Conservation (phyloP, 805 yeast species). For the Nakazawaea populi region DNA sequence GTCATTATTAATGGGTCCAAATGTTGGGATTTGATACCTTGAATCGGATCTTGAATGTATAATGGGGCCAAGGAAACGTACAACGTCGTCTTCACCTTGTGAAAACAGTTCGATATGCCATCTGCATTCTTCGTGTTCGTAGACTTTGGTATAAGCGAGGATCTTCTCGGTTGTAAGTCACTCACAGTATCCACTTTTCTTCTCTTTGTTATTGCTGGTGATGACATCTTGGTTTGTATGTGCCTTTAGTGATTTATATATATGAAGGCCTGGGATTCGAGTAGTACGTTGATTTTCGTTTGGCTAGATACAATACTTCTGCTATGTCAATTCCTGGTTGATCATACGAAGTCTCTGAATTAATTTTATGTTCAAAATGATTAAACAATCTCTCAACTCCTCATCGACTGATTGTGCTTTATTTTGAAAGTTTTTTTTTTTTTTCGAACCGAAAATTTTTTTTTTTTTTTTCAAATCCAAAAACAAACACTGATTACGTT, state of each 20-base stretch:
- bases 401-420: too few species aligned
- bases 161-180: constrained; percentile 2
- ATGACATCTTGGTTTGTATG: background rate
- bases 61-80: constrained; percentile 88
- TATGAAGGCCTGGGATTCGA: too few species aligned
- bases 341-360: too few species aligned
- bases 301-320: too few species aligned
- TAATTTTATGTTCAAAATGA: too few species aligned
- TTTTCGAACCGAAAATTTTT: too few species aligned
- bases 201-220: constrained; percentile 1
- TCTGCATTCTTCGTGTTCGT: constrained; percentile 11
- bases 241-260: background rate
- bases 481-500: too few species aligned
- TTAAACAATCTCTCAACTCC: too few species aligned
- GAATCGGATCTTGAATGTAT: constrained; percentile 58
- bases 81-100: constrained; percentile 49
- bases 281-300: too few species aligned
- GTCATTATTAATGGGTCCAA: constrained; percentile 86
- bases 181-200: constrained; percentile 1
- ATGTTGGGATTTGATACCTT: constrained; percentile 84
- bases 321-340: too few species aligned
- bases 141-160: constrained; percentile 10
- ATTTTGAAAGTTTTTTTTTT: too few species aligned
- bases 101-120: constrained; percentile 67
- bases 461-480: too few species aligned